Evolutionary conservation across 169 alveolate species (phyloP), one percentile per base, ranked within the genome.

Genomic region (Condylostoma magnum): DNA sequence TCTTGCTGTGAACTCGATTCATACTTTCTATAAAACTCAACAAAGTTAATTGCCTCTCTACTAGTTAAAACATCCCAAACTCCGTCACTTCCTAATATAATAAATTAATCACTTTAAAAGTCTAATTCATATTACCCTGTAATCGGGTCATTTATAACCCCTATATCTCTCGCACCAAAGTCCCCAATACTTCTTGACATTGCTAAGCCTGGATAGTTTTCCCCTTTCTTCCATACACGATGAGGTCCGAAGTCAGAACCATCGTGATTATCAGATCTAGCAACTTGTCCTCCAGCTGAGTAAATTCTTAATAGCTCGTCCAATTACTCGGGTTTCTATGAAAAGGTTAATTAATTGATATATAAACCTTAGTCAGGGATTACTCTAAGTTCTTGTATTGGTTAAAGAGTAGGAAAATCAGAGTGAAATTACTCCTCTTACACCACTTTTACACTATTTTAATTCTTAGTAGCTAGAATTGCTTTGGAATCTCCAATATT

Each of bases 111-210:
- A 15, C 20, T 15, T 27, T 55, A 51, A 37, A n/a, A 15, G 3
- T 25, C 8, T 2, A 58, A n/a, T 18, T n/a, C 25, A 36, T 38
- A n/a, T 1, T 33, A 15, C 6, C 43, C 18, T 1, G 34, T 36
- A 31, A 18, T 27, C 20, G 71, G 71, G 2, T 2, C 41, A n/a
- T 51, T 10, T 8, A 73, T 58, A 5, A 79, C 79, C 3, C 86
- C 86, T 47, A 79, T n/a, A 30, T 58, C 48, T 47, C 50, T 54
- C 0, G 79, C 79, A 18, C 46, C 55, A 65, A 56, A 67, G 68
- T 79, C 79, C 8, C 86, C 86, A 18, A 79, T 22, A 20, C 80
- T 67, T 57, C 86, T 79, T 37, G 71, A 48, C 75, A 79, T 70
- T 6, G 80, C 82, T 25, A 79, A 52, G 5, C 86, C 86, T 4